Conservation (phyloP, 2,329 filamentous ascomycete genomes). For the Neofusicoccum kwambonambiense region DNA sequence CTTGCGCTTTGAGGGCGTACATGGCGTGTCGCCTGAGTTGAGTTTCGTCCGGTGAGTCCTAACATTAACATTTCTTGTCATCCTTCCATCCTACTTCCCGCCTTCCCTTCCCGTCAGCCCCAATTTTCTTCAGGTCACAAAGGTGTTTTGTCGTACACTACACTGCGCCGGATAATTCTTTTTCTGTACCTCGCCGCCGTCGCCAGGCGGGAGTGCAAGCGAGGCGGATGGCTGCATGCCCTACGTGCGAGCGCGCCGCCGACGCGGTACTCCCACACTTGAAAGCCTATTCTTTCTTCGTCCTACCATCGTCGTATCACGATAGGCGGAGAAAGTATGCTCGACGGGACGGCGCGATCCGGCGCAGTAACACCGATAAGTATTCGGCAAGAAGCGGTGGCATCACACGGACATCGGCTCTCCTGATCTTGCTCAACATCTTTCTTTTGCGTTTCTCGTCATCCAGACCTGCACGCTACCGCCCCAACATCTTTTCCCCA, state of each 20-base stretch:
- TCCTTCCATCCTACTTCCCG: conserved; percentile 7
- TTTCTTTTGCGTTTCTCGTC: too few relatives aligned
- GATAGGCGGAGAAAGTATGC: background rate
- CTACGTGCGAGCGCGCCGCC: background rate
- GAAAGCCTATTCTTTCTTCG: background rate
- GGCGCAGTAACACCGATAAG: background rate
- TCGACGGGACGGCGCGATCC: background rate
- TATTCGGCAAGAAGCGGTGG: background rate
- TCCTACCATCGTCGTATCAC: background rate
- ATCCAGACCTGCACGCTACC: background rate
- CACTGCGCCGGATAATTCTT: background rate
- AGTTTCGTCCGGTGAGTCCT: conserved; percentile 48
- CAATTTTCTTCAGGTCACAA: background rate
- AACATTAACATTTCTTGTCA: background rate
- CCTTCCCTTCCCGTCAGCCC: conserved; percentile 2
- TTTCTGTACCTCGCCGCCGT: background rate
- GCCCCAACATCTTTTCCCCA: background rate
- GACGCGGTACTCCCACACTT: background rate
- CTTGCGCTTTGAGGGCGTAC: conserved; percentile 45
- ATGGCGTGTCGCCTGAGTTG: conserved; percentile 46
- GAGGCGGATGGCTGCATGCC: background rate
- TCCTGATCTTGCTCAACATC: background rate
- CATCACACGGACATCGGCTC: background rate
- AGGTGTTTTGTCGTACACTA: background rate
- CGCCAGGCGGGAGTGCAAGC: background rate